phyloP scores from a whole-genome alignment of 768 basidiomycete species.

The Suillus luteus region DNA sequence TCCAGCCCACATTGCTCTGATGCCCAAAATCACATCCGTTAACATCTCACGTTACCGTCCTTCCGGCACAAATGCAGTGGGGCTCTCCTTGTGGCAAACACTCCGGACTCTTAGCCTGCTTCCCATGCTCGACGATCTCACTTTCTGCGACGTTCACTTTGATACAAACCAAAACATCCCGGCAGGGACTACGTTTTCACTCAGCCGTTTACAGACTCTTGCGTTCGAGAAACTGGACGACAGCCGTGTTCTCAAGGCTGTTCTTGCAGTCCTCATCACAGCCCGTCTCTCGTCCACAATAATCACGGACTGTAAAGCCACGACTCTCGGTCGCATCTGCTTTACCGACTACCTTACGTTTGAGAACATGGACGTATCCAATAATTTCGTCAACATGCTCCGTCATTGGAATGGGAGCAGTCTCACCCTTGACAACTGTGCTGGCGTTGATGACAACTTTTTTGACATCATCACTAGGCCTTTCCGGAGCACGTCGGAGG shows the following conservation, averaged over 20 bases:
- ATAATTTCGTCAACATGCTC: neutral
- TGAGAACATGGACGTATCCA: neutral
- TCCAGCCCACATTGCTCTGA: neutral
- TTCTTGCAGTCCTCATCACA: neutral
- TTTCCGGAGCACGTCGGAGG: neutral
- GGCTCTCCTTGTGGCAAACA: constrained; percentile 2
- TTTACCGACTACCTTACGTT: constrained; percentile 1
- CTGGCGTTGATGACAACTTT: neutral
- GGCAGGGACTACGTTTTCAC: neutral
- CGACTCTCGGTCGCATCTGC: neutral
- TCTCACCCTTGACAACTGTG: constrained; percentile 1
- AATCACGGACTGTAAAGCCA: constrained; percentile 1
- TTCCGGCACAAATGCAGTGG: neutral
- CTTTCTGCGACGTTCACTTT: neutral
- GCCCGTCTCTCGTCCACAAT: neutral
- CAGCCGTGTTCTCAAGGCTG: neutral
- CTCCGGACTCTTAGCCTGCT: constrained; percentile 1
- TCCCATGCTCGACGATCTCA: constrained; percentile 5
- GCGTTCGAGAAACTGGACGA: constrained; percentile 8
- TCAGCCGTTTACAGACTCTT: constrained; percentile 1
- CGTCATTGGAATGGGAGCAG: neutral
- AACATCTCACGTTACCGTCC: neutral
- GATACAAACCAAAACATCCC: neutral
- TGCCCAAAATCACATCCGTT: neutral
- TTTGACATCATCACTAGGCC: neutral